A percentile compares a stretch with the other conserved stretches of the same genome.
phyloP scores from a whole-genome alignment of 371 early-diverging fungal species.

The Blakeslea trispora region DNA sequence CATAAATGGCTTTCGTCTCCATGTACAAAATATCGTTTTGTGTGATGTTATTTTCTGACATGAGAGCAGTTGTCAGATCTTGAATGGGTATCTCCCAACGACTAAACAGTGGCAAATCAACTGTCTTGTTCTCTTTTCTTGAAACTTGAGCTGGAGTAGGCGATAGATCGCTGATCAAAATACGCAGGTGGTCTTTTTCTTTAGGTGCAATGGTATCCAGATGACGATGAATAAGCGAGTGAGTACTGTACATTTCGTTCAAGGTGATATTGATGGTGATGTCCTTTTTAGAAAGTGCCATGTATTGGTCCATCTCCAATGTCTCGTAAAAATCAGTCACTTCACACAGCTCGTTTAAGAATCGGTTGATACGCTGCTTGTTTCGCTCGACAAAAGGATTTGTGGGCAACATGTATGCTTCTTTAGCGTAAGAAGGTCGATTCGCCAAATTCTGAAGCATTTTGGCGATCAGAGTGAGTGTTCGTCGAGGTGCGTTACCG shows the following conservation, averaged over 20 bases:
- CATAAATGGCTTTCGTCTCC: slow-evolving; percentile 88
- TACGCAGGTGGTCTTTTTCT: slow-evolving; percentile 79
- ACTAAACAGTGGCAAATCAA: slow-evolving; percentile 84
- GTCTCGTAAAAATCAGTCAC: slow-evolving; percentile 94
- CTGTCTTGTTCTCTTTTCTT: slow-evolving; percentile 82
- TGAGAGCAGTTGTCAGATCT: slow-evolving; percentile 53
- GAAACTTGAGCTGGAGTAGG: slow-evolving; percentile 77
- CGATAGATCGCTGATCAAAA: slow-evolving; percentile 79
- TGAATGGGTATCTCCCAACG: slow-evolving; percentile 93
- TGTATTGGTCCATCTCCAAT: slow-evolving; percentile 96
- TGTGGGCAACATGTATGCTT: slow-evolving; percentile 88
- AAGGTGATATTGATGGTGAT: slow-evolving; percentile 84
- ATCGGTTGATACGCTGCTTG: slow-evolving; percentile 82
- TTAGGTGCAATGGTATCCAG: slow-evolving; percentile 77
- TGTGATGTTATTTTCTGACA: slow-evolving; percentile 81
- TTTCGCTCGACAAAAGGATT: slow-evolving; percentile 89
- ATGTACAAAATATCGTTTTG: slow-evolving; percentile 89
- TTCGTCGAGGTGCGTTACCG: slow-evolving; percentile 71
- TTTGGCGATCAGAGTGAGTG: slow-evolving; percentile 86
- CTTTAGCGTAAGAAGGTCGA: slow-evolving; percentile 91
- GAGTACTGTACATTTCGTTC: slow-evolving; percentile 93
- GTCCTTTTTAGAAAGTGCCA: slow-evolving; percentile 92
- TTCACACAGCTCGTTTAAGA: slow-evolving; percentile 90
- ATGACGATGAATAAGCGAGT: slow-evolving; percentile 83
- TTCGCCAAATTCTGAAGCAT: slow-evolving; percentile 94